Base-by-base conservation (phyloP, 164 flowering plant species). In the Hamamelis virginiana region DNA sequence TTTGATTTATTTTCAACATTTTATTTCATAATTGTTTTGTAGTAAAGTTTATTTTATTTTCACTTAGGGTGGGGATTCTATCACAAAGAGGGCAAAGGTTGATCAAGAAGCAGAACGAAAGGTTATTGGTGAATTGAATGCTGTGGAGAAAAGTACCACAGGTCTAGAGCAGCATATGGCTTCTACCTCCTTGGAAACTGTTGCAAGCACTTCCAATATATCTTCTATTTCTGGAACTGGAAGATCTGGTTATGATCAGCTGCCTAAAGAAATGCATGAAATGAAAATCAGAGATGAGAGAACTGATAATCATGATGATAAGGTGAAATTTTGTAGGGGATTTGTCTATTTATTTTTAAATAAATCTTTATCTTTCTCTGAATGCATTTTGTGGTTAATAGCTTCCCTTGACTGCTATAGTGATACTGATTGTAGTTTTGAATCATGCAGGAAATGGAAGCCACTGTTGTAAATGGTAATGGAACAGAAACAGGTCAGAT, bases 401-500 rank as follows among this genome's bases (percentile, higher is more conserved):
- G 26, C 1, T 22, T 22, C 61, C 11, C 1, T 16, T 28, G 9
- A 62, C 5, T 19, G 22, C 18, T 18, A 23, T 53, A 48, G 19
- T 33, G 23, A 46, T 33, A n/a, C 47, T 15, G 25, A 43, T 48
- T 51, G 5, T 66, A 23, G 50, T 58, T 41, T 79, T 11, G 51
- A 25, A 41, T 23, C 9, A 4, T 28, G 33, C 75, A 93, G 97
- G 90, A 84, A 59, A 41, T 72, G 66, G 97, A 89, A 61, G 76
- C 90, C 4, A 59, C 90, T 64, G 70, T 87, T 74, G 82, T 93
- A 55, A 87, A 80, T 69, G 94, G 97, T 15, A 84, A 80, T 72
- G 98, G 91, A 59, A 83, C 95, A 46, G 98, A 91, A 78, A 75
- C 92, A 23, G 98, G 98, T 56, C 97, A 90, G 64, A 43, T 71